Percentiles rank a stretch among this genome's conserved stretches.
Evolutionary conservation across 2,329 filamentous ascomycete species (phyloP).

Genomic region (Myotisia sp.): DNA sequence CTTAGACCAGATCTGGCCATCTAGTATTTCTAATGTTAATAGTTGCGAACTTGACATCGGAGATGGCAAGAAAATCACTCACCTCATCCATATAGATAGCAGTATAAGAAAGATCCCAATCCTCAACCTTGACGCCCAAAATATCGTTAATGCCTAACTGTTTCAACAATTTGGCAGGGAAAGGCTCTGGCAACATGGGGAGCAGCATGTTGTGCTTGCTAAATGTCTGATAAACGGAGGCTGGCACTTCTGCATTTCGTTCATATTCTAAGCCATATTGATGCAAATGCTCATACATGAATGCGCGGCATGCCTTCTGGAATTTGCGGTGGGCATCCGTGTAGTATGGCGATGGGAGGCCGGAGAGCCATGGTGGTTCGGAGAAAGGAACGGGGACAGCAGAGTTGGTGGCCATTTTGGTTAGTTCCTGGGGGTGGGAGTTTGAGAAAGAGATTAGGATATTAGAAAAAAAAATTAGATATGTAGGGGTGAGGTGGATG

Average conservation of each 20-base stretch:
- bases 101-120: conserved; percentile 59
- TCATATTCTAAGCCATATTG: conserved; percentile 57
- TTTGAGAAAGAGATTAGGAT: no score
- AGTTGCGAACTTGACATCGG: neutral
- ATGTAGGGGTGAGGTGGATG: no score
- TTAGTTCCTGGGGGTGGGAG: no score
- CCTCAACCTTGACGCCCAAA: conserved; percentile 53
- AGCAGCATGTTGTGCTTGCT: conserved; percentile 53
- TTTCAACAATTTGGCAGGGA: conserved; percentile 55
- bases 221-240: conserved; percentile 51
- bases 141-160: conserved; percentile 52
- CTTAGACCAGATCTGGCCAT: conserved; percentile 51
- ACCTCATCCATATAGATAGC: conserved; percentile 57
- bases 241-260: conserved; percentile 46
- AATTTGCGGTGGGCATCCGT: conserved; percentile 49
- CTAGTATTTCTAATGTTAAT: conserved; percentile 19
- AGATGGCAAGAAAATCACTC: conserved; percentile 5
- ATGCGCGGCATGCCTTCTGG: conserved; percentile 54
- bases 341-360: conserved; percentile 59
- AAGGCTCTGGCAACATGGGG: conserved; percentile 53
- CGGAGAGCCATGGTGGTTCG: conserved; percentile 56
- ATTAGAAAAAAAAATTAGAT: no score
- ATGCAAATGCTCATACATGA: conserved; percentile 49
- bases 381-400: conserved; percentile 47
- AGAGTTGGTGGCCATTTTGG: conserved; percentile 21